Percentiles rank a stretch among this genome's conserved stretches.
phyloP scores from a whole-genome alignment of 148 eudicot species.

The Camellia granthamiana region DNA sequence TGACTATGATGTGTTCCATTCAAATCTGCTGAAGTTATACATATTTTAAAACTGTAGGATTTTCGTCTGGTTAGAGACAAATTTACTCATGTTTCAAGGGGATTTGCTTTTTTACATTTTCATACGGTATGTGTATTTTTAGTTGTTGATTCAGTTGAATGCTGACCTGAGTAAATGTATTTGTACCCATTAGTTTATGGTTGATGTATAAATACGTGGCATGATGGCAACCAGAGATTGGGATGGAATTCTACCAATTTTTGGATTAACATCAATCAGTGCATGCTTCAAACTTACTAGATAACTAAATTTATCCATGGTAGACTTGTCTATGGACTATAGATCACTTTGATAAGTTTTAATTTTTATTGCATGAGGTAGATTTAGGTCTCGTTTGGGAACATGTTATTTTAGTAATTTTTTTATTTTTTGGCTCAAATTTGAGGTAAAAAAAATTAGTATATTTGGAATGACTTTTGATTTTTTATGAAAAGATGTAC shows the following conservation, averaged over 20 bases:
- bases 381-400: too few relatives aligned
- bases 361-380: neutral
- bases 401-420: too few relatives aligned
- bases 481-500: too few relatives aligned
- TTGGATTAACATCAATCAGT: neutral
- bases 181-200: neutral
- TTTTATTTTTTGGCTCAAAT: too few relatives aligned
- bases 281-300: neutral
- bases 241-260: neutral
- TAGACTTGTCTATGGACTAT: neutral
- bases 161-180: neutral
- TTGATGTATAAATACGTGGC: neutral
- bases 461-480: too few relatives aligned
- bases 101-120: slow-evolving; percentile 92
- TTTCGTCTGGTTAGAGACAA: slow-evolving; percentile 97
- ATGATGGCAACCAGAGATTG: neutral
- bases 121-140: slow-evolving; percentile 54
- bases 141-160: neutral
- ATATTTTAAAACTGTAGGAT: slow-evolving; percentile 54
- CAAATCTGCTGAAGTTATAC: neutral
- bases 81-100: slow-evolving; percentile 95
- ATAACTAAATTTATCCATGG: neutral
- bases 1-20: neutral
- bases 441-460: too few relatives aligned
- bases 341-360: neutral